Base-by-base conservation (phyloP, 129 eudicot genomes). In the Logfia minima region DNA sequence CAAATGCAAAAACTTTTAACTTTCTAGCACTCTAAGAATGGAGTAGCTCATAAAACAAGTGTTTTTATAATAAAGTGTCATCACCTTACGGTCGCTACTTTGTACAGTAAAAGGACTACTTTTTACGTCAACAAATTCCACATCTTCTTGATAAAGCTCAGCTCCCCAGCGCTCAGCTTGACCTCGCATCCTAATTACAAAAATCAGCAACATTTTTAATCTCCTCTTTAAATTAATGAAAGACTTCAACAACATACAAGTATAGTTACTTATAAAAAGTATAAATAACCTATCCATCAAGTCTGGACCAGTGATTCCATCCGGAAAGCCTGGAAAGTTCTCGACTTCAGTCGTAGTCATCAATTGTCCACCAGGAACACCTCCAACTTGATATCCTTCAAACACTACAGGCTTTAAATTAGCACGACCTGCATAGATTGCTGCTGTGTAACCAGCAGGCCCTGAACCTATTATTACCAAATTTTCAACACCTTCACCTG, bases 121-220 rank as follows among this genome's bases (percentile, higher is more conserved):
- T 64, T 89, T 91, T 66, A 89, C 90, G 82, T 94, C 99, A 80
- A 94, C 56, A 64, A 89, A 83, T 71, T 94, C 99, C 68, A 94
- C 99, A 79, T 94, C 99, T 86, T 94, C 99, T 89, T 87, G 99
- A 82, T 63, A 75, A 72, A 94, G 84, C 77, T 94, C 99, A 23
- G 99, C 96, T 62, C 99, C 99, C 99, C 99, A 94, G 43, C 97
- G 92, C 80, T 94, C 99, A 80, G 99, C 99, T 86, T 94, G 99
- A 61, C 78, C 71, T 16, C 87, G 74, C 92, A 91, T 94, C 84
- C 99, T 94, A 68, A 65, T 62, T 24, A 80, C 55, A n/a, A 66
- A 66, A 66, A 39, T n/a, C 16, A 59, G 9, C 34, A 29, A 63
- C 35, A 28, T 26, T 63, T 63, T 13, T 28, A 63, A 13, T 63